Evolutionary conservation across 192 early-diverging fungal genomes (phyloP), one percentile per base, ranked within the genome.

Genomic region (Coemansia sp.): DNA sequence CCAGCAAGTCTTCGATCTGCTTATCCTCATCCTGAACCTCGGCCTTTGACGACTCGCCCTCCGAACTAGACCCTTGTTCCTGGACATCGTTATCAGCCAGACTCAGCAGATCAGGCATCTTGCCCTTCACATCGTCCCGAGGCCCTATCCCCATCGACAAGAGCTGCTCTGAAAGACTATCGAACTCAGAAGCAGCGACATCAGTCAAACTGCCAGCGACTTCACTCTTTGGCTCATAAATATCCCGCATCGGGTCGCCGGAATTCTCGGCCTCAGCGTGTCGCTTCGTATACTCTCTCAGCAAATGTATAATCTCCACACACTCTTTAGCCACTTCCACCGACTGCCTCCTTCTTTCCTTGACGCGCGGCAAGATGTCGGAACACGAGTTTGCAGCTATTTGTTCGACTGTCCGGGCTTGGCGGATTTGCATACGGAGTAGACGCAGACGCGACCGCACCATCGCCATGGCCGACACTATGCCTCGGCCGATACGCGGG

Each of bases 401-500:
- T 6, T 46, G 44, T 46, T 76, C 74, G 15, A 71, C 67, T 0
- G 61, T 34, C 0, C 75, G 72, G 3, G 69, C 64, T 21, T 77
- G 63, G 31, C 67, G 68, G 5, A 78, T 74, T 31, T 72, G 60
- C 19, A 42, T 42, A 5, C 80, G 75, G 45, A 83, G 37, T 46
- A 77, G 50, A 4, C 72, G 73, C 41, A 83, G 58, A 2, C 80
- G 75, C 25, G 75, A 62, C 12, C 80, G 46, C 32, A 78, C 80
- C 80, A 83, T 83, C n/a, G 63, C 42, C 66, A 77, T 59, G 3
- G 80, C 75, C 29, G 75, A 72, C 4, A 69, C 51, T 8, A 72
- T 12, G 1, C 75, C 76, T 15, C 59, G 42, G n/a, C 75, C 80
- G 0, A 83, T 60, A 14, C 73, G 65, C 6, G 75, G 80, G 11